Evolutionary conservation across 306 rosid genomes (phyloP).

Genomic region (Glycine soja): DNA sequence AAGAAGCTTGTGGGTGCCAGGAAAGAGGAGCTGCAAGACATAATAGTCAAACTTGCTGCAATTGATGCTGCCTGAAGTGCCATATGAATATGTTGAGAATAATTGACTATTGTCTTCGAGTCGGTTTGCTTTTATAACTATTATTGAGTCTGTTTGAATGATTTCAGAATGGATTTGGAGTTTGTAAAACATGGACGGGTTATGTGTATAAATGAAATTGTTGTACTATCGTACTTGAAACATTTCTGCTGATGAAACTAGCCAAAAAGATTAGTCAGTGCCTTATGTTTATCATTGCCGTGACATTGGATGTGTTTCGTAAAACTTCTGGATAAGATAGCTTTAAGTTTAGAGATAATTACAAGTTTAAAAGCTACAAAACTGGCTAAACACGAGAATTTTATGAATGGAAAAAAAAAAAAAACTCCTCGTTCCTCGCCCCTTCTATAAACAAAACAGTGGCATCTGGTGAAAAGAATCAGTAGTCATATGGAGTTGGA

Average conservation of each 20-base stretch:
- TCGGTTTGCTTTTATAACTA: constrained; percentile 23
- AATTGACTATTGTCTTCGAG: constrained; percentile 1
- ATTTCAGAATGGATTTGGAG: constrained; percentile 20
- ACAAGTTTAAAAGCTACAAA: not conserved
- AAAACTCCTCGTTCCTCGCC: too few species aligned
- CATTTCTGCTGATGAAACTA: not conserved
- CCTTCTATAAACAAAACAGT: too few species aligned
- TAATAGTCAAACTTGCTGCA: constrained; percentile 56
- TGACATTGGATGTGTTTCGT: not conserved
- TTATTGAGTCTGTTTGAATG: constrained; percentile 11
- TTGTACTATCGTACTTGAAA: constrained; percentile 4
- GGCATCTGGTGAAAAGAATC: too few species aligned
- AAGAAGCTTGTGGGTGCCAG: constrained; percentile 81
- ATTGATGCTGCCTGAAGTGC: constrained; percentile 44
- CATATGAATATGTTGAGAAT: constrained; percentile 17
- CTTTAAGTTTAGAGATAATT: not conserved
- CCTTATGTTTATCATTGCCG: not conserved
- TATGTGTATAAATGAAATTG: constrained; percentile 33
- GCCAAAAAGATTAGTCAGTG: not conserved
- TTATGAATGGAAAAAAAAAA: too few species aligned
- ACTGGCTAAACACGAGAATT: not conserved
- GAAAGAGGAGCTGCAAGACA: constrained; percentile 60
- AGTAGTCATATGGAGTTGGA: not conserved
- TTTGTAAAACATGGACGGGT: not conserved
- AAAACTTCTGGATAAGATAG: too few species aligned